A percentile compares a stretch with the other conserved stretches of the same genome.
phyloP scores from a whole-genome alignment of 345 rosid genomes.

The Euphorbia peplus region DNA sequence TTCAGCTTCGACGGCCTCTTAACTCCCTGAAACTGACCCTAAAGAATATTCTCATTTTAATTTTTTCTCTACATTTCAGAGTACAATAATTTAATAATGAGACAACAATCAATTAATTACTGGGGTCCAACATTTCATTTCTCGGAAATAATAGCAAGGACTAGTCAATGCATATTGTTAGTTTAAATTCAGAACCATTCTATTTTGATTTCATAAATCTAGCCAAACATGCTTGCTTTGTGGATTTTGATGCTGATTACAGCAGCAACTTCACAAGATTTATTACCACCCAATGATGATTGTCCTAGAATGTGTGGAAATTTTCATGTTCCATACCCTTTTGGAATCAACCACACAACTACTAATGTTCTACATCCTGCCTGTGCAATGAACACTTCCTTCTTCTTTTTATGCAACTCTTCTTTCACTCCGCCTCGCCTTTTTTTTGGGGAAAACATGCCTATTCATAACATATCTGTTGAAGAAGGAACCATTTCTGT shows the following conservation, averaged over 20 bases:
- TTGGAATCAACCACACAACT: slow-evolving; percentile 11
- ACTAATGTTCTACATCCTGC: not conserved
- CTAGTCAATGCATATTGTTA: too few relatives aligned
- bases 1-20: too few relatives aligned
- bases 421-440: not conserved
- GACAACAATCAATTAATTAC: too few relatives aligned
- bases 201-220: too few relatives aligned
- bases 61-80: too few relatives aligned
- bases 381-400: not conserved
- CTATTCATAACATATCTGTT: not conserved
- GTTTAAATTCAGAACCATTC: too few relatives aligned
- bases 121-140: too few relatives aligned
- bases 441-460: not conserved
- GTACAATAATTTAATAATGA: too few relatives aligned
- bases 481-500: slow-evolving; percentile 9
- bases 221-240: not conserved
- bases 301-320: slow-evolving; percentile 24
- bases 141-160: too few relatives aligned
- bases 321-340: slow-evolving; percentile 31
- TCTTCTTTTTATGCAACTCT: not conserved
- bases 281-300: too few relatives aligned
- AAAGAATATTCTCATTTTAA: too few relatives aligned
- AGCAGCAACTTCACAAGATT: not conserved
- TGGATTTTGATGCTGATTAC: not conserved
- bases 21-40: too few relatives aligned